Percentiles rank a stretch among this genome's conserved stretches.
These are phyloP conservation scores for Yamadazyma sp. DNA, from an alignment of 805 yeast species.

Conservation along the genomic window DNA sequence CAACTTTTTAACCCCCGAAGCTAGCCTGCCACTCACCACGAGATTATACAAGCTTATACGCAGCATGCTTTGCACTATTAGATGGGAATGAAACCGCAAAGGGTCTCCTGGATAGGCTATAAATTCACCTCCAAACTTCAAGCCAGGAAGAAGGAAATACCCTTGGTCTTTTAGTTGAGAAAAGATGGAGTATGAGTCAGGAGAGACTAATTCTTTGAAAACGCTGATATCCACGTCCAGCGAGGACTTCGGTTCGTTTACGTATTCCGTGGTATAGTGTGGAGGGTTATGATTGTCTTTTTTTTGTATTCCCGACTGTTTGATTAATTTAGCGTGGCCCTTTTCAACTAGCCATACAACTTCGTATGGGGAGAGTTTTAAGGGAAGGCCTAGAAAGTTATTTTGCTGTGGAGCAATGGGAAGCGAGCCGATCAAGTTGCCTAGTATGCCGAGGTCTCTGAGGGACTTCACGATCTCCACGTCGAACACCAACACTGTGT, in stretches of 20 bases:
- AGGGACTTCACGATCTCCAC: conserved; percentile 52
- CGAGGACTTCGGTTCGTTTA: background rate
- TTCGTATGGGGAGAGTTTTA: conserved; percentile 73
- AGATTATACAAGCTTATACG: conserved; percentile 48
- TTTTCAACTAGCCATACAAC: conserved; percentile 58
- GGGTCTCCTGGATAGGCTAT: conserved; percentile 97
- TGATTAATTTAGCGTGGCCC: conserved; percentile 16
- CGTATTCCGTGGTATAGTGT: conserved; percentile 1
- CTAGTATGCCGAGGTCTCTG: conserved; percentile 66
- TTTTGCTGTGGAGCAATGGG: conserved; percentile 94
- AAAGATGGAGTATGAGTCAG: conserved; percentile 11
- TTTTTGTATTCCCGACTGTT: background rate
- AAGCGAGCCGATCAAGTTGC: conserved; percentile 78
- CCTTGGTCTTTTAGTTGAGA: conserved; percentile 39
- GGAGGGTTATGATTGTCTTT: conserved; percentile 2
- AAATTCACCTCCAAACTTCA: conserved; percentile 86
- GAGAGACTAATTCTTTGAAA: conserved; percentile 6
- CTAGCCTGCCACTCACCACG: conserved; percentile 85
- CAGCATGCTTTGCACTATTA: conserved; percentile 50
- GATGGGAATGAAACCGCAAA: conserved; percentile 82
- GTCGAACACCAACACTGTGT: conserved; percentile 56
- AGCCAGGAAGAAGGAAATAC: conserved; percentile 74
- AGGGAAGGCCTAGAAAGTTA: conserved; percentile 79
- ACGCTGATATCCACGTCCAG: conserved; percentile 1
- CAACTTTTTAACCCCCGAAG: conserved; percentile 87